Evolutionary conservation across 257 asterid genomes (phyloP), one percentile per base, ranked within the genome.

Genomic region (Prunella vulgaris): DNA sequence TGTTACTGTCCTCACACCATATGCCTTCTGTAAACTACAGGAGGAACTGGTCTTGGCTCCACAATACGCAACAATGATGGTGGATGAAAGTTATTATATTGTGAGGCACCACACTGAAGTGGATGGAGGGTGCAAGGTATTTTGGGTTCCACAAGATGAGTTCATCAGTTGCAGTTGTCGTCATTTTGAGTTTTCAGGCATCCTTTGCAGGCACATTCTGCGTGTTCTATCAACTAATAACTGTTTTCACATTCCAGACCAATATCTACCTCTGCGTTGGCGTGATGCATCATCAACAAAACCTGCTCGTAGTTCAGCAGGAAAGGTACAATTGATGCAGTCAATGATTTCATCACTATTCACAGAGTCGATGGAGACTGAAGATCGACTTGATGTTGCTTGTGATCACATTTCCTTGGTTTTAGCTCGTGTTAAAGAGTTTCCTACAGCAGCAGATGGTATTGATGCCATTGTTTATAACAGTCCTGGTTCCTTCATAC

Each of bases 181-280:
- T 13, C 79, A 78, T 53, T 86, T 84, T 9, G 92, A 86, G 81
- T 84, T 86, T 61, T 78, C 89, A 7, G 89, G 92, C 71, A 82
- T 82, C 62, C 82, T 82, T 32, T 84, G 89, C 49, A 78, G 92
- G 70, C 89, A 84, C n/a, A 59, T 80, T 53, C 82, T 86, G 15
- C 86, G 89, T 17, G 86, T 86, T 51, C 76, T 86, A 52, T 84
- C 89, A 2, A 71, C 85, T 15, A 74, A 75, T 44, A 86, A 86
- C 67, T 86, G 89, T 68, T 86, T 86, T 25, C 84, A 71, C 30
- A 76, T 86, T 59, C 89, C 89, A 0, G 81, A 84, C 15, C 77
- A 69, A 3, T 86, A 84, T 65, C 70, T 84, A 12, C 92, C 85
- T 15, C 21, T 77, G 33, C 82, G 89, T 0, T 84, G 92, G 87